Conservation (phyloP, 495 filamentous ascomycete species). For the Alectoria sarmentosa region DNA sequence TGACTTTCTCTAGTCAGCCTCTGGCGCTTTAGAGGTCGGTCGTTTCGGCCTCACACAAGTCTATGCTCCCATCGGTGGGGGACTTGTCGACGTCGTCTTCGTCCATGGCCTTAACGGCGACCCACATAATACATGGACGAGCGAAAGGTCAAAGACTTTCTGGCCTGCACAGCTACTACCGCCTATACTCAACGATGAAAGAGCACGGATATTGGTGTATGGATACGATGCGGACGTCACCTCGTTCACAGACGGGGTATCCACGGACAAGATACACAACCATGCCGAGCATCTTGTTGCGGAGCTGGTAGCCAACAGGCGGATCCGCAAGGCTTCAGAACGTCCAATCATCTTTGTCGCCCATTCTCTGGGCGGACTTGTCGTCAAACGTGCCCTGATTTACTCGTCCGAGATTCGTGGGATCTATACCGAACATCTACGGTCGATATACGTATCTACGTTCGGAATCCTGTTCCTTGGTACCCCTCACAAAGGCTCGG, state of each 20-base stretch:
- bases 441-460: slow-evolving; percentile 75
- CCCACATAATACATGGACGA: slow-evolving; percentile 68
- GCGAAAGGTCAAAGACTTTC: slow-evolving; percentile 54
- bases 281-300: slow-evolving; percentile 78
- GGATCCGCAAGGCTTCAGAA: slow-evolving; percentile 46
- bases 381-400: slow-evolving; percentile 67
- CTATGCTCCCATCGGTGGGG: slow-evolving; percentile 44
- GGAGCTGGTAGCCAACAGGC: slow-evolving; percentile 49
- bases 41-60: slow-evolving; percentile 65
- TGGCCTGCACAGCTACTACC: slow-evolving; percentile 76
- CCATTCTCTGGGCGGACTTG: slow-evolving; percentile 74
- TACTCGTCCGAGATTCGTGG: slow-evolving; percentile 57
- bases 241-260: slow-evolving; percentile 50
- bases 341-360: slow-evolving; percentile 80
- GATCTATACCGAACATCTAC: slow-evolving; percentile 62
- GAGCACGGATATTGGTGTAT: slow-evolving; percentile 69
- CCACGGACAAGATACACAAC: slow-evolving; percentile 71
- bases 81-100: slow-evolving; percentile 61
- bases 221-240: slow-evolving; percentile 80
- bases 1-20: slow-evolving; percentile 22
- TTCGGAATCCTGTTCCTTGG: slow-evolving; percentile 82
- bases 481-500: slow-evolving; percentile 77
- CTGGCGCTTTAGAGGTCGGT: slow-evolving; percentile 34
- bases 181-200: slow-evolving; percentile 49
- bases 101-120: slow-evolving; percentile 83